Conservation (phyloP, 148 eudicot genomes). For the Fallopia convolvulus region DNA sequence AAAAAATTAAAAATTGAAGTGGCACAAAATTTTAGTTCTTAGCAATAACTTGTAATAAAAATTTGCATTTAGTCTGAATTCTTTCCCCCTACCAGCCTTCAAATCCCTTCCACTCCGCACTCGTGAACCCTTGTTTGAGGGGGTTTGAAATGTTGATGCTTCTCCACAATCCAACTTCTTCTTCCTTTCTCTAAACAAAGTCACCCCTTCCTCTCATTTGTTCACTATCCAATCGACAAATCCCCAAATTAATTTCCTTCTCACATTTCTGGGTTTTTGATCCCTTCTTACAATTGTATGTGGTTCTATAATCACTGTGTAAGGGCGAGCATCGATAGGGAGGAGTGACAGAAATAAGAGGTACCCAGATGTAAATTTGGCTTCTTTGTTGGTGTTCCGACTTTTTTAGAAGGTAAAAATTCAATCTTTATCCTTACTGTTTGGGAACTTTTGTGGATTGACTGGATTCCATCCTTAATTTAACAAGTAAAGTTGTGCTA, state of each 20-base stretch:
- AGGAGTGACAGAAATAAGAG: constrained; percentile 1
- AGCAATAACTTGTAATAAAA: no score
- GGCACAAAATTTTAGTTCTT: neutral
- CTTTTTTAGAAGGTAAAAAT: neutral
- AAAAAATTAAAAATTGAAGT: neutral
- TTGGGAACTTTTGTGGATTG: neutral
- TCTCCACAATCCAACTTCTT: constrained; percentile 2
- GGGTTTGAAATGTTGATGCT: neutral
- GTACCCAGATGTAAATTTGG: neutral
- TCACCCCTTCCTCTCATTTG: neutral
- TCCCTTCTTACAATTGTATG: neutral
- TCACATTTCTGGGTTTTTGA: constrained; percentile 1
- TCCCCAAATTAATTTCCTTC: neutral
- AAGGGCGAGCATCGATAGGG: neutral
- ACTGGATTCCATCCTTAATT: neutral
- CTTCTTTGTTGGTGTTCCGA: neutral
- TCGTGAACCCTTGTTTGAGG: constrained; percentile 3
- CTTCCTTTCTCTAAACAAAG: neutral
- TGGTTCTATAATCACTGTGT: neutral
- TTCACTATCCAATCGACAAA: neutral
- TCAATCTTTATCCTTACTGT: constrained; percentile 2
- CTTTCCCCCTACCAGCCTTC: constrained; percentile 7
- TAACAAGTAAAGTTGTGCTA: neutral
- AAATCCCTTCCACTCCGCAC: neutral
- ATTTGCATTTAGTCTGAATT: constrained; percentile 4